A percentile compares a stretch with the other conserved stretches of the same genome.
phyloP scores from a whole-genome alignment of 2,329 filamentous ascomycete genomes.

The Neoscytalidium dimidiatum region DNA sequence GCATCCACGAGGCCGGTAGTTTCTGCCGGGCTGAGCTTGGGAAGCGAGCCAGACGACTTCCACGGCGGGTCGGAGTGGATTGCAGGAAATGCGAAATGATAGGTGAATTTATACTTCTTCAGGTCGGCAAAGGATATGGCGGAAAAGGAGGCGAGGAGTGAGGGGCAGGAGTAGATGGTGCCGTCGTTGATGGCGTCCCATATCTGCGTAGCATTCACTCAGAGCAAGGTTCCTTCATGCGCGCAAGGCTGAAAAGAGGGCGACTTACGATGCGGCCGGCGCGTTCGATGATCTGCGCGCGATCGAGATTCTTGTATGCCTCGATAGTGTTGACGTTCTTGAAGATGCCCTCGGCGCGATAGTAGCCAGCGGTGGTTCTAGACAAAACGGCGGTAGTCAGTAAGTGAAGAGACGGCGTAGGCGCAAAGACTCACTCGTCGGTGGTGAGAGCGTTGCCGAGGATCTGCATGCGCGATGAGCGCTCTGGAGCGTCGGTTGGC shows the following conservation, averaged over 20 bases:
- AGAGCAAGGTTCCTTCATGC: conserved; percentile 7
- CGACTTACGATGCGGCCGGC: conserved; percentile 71
- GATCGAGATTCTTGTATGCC: conserved; percentile 84
- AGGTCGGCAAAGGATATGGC: conserved; percentile 92
- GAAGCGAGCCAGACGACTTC: conserved; percentile 50
- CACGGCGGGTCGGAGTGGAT: conserved; percentile 86
- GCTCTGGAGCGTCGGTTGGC: conserved; percentile 66
- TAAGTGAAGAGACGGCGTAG: neutral
- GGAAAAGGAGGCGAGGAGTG: conserved; percentile 83
- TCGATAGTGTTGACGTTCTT: conserved; percentile 96
- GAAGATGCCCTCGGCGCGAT: conserved; percentile 88
- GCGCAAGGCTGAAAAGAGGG: neutral
- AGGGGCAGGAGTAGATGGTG: conserved; percentile 93
- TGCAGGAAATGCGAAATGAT: conserved; percentile 96
- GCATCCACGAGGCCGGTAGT: conserved; percentile 77
- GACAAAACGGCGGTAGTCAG: neutral
- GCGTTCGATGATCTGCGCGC: conserved; percentile 72
- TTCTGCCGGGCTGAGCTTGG: conserved; percentile 65
- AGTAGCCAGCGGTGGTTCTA: conserved; percentile 62
- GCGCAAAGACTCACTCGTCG: conserved; percentile 65
- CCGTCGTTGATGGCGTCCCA: conserved; percentile 98
- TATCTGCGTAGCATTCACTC: conserved; percentile 61
- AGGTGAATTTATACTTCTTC: conserved; percentile 97
- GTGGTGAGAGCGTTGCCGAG: conserved; percentile 82
- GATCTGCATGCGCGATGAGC: conserved; percentile 87